These are phyloP conservation scores for Fusarium sp. DNA, from an alignment of 2,329 filamentous ascomycete species.

Conservation along the genomic window DNA sequence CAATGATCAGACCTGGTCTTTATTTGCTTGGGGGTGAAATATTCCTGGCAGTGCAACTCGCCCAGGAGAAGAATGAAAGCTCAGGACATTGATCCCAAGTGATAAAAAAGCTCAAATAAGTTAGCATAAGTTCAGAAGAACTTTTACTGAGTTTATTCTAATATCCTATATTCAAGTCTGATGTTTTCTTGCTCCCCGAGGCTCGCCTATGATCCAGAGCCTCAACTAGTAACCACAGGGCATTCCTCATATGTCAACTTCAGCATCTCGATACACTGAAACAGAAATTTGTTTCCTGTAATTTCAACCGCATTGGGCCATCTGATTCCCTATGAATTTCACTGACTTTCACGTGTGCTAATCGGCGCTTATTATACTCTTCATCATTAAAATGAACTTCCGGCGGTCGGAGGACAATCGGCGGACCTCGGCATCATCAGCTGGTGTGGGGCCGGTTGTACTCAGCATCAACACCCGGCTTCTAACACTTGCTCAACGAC, in stretches of 20 bases:
- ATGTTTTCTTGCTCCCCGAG: too few relatives aligned
- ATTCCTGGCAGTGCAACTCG: background rate
- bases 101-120: too few relatives aligned
- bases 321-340: background rate
- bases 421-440: conserved; percentile 29
- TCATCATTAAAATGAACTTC: background rate
- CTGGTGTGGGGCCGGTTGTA: background rate
- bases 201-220: background rate
- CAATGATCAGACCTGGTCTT: background rate
- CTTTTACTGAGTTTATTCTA: too few relatives aligned
- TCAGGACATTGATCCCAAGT: too few relatives aligned
- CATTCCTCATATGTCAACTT: background rate
- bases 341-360: background rate
- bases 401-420: background rate
- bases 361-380: background rate
- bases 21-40: background rate
- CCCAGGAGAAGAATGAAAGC: too few relatives aligned
- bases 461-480: background rate
- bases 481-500: background rate
- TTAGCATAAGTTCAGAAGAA: fast-evolving
- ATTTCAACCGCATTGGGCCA: background rate
- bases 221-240: background rate
- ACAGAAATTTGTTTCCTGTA: background rate
- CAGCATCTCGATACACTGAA: background rate
- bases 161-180: too few relatives aligned